phyloP scores from a whole-genome alignment of 305 asterid genomes.

The Solanum chacoense region DNA sequence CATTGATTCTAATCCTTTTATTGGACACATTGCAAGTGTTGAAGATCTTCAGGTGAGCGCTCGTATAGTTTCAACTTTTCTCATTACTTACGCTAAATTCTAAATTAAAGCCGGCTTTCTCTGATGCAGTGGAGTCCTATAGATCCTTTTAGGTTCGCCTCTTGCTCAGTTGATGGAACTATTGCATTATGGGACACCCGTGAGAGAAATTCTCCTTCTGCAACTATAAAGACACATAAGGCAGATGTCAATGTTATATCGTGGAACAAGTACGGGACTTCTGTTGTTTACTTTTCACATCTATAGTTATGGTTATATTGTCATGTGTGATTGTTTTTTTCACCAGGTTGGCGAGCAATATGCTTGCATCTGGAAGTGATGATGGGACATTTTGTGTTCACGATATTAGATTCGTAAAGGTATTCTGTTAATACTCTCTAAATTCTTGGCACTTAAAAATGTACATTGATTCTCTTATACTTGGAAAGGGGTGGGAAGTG shows the following conservation, averaged over 20 bases:
- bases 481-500: background rate
- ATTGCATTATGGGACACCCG: constrained; percentile 85
- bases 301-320: background rate
- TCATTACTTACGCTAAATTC: background rate
- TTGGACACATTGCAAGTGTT: background rate
- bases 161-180: constrained; percentile 78
- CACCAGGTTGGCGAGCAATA: constrained; percentile 72
- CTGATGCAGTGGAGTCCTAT: constrained; percentile 86
- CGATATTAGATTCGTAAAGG: constrained; percentile 72
- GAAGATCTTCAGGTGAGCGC: background rate
- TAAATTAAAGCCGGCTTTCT: background rate
- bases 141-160: constrained; percentile 67
- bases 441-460: background rate
- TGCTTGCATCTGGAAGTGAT: constrained; percentile 92
- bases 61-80: background rate
- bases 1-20: background rate
- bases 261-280: constrained; percentile 70
- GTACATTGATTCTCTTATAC: constrained; percentile 12
- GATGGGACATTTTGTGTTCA: constrained; percentile 83
- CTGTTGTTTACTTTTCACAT: background rate
- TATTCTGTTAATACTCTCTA: background rate
- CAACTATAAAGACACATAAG: constrained; percentile 60
- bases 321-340: background rate
- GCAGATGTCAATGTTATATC: constrained; percentile 93
- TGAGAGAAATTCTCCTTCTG: constrained; percentile 61